Conservation (phyloP, 192 early-diverging fungal species). For the Coemansia sp. region DNA sequence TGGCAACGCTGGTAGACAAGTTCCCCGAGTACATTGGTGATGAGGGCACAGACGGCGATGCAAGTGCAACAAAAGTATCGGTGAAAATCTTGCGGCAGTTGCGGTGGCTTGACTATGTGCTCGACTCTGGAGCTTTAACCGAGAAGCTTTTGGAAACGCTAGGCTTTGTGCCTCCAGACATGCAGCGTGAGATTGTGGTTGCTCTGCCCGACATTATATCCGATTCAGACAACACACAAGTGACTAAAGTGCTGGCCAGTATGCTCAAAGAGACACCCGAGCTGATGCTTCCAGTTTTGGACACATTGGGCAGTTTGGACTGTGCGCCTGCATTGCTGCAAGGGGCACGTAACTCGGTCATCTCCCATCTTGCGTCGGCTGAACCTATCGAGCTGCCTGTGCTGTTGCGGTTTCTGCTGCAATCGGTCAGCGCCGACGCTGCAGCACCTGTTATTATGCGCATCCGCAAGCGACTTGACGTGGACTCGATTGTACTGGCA, state of each 20-base stretch:
- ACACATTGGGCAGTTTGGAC: slow-evolving; percentile 69
- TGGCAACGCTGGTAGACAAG: slow-evolving; percentile 58
- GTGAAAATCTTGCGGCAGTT: slow-evolving; percentile 70
- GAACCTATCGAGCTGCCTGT: slow-evolving; percentile 71
- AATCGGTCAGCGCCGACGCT: slow-evolving; percentile 57
- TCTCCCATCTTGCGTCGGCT: slow-evolving; percentile 63
- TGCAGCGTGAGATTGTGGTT: slow-evolving; percentile 73
- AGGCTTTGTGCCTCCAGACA: slow-evolving; percentile 59
- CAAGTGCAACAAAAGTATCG: slow-evolving; percentile 49
- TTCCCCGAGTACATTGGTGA: slow-evolving; percentile 62
- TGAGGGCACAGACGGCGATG: slow-evolving; percentile 29
- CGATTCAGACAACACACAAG: slow-evolving; percentile 67
- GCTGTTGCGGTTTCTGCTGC: slow-evolving; percentile 71
- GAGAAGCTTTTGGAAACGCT: slow-evolving; percentile 70
- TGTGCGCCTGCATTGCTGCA: slow-evolving; percentile 29
- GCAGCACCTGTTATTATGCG: slow-evolving; percentile 26
- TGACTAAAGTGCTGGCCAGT: slow-evolving; percentile 61
- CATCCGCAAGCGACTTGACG: slow-evolving; percentile 64
- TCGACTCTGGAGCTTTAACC: slow-evolving; percentile 60
- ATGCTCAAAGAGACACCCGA: slow-evolving; percentile 60
- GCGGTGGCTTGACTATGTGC: slow-evolving; percentile 73
- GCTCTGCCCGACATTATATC: slow-evolving; percentile 74
- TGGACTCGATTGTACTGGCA: slow-evolving; percentile 59
- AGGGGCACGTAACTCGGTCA: slow-evolving; percentile 59
- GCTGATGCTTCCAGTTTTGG: slow-evolving; percentile 68